A percentile compares a stretch with the other conserved stretches of the same genome.
These are phyloP conservation scores for Hyphodiscus sp. DNA, from an alignment of 2,329 filamentous ascomycete species.

Conservation along the genomic window DNA sequence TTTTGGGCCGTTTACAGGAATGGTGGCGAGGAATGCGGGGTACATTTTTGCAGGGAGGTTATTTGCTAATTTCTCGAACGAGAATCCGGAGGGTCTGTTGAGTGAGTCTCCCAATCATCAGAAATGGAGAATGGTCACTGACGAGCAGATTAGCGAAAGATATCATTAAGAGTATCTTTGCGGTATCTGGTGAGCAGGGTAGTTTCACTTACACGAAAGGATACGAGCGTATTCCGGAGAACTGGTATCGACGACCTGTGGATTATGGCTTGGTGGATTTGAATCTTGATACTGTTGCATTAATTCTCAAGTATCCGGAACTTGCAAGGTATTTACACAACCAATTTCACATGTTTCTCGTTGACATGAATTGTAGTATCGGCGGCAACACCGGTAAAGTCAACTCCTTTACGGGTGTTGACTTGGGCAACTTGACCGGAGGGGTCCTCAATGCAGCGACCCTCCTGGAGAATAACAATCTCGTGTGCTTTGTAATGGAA, in stretches of 20 bases:
- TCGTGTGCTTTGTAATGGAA: conserved; percentile 37
- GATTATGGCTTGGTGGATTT: conserved; percentile 36
- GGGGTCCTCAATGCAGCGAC: conserved; percentile 36
- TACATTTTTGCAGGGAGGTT: conserved; percentile 25
- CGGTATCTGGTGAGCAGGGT: conserved; percentile 4
- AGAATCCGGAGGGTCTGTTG: conserved; percentile 24
- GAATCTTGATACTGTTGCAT: conserved; percentile 35
- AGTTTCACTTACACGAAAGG: conserved; percentile 9
- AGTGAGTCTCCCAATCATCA: conserved; percentile 1
- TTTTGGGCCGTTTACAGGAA: conserved; percentile 45
- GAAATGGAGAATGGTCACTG: conserved; percentile 1
- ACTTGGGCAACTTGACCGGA: conserved; percentile 36
- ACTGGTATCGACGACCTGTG: conserved; percentile 12
- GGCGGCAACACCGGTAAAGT: conserved; percentile 46
- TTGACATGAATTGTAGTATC: conserved; percentile 39
- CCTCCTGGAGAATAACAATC: conserved; percentile 41
- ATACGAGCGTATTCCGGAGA: conserved; percentile 11
- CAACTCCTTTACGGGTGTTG: conserved; percentile 43
- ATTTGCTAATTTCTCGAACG: conserved; percentile 25
- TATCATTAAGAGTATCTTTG: conserved; percentile 11
- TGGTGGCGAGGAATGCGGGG: conserved; percentile 27
- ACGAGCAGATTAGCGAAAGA: conserved; percentile 18
- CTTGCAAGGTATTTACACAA: conserved; percentile 21
- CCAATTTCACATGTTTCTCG: conserved; percentile 31
- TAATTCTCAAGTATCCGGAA: conserved; percentile 35